phyloP scores from a whole-genome alignment of 345 rosid genomes.

The Ceriops decandra region DNA sequence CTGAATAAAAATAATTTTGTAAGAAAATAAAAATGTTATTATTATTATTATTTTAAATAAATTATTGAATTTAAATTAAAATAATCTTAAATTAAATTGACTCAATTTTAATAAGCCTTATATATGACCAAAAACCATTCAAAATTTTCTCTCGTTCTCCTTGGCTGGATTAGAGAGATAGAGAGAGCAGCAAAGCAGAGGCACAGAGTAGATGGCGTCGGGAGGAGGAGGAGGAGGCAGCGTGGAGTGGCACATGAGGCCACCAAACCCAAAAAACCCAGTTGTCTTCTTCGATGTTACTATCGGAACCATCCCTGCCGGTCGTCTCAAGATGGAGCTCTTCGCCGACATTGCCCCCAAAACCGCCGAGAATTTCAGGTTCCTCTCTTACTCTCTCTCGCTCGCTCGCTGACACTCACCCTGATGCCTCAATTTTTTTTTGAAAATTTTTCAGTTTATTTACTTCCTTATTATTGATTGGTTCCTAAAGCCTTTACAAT shows the following conservation, averaged over 20 bases:
- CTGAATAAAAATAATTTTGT: too few relatives aligned
- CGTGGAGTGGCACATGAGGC: constrained; percentile 95
- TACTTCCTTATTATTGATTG: not conserved
- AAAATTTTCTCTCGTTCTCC: too few relatives aligned
- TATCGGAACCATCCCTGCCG: constrained; percentile 88
- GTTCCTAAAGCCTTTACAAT: not conserved
- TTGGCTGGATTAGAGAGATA: too few relatives aligned
- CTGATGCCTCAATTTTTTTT: not conserved
- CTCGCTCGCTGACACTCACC: not conserved
- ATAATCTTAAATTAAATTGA: too few relatives aligned
- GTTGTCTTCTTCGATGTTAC: constrained; percentile 90
- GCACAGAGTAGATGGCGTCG: constrained; percentile 36
- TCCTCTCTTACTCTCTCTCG: not conserved
- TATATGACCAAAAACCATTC: too few relatives aligned
- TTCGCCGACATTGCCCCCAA: constrained; percentile 89
- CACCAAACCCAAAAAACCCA: constrained; percentile 92
- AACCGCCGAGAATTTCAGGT: constrained; percentile 96
- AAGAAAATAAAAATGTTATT: too few relatives aligned
- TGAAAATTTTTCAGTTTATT: not conserved
- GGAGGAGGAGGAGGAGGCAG: constrained; percentile 34
- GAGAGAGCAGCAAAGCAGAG: too few relatives aligned
- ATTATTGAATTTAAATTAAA: too few relatives aligned
- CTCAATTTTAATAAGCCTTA: too few relatives aligned
- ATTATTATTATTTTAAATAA: too few relatives aligned
- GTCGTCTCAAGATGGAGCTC: constrained; percentile 97